phyloP scores from a whole-genome alignment of 2,329 filamentous ascomycete genomes.

The Xylaria sp. region DNA sequence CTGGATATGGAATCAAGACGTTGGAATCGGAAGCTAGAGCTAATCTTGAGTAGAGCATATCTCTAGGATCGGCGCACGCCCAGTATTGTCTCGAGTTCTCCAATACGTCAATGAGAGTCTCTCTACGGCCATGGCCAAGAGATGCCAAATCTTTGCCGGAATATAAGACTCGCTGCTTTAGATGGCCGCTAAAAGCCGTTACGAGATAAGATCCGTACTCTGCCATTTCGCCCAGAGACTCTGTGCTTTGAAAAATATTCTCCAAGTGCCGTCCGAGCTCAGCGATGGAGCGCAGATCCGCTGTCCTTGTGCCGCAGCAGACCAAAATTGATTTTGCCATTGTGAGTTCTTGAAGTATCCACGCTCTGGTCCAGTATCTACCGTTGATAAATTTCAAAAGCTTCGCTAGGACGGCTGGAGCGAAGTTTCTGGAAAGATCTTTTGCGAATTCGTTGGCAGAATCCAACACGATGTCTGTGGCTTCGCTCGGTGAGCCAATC shows the following conservation, averaged over 20 bases:
- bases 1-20: not conserved
- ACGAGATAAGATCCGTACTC: not conserved
- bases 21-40: not conserved
- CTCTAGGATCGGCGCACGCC: not conserved
- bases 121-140: not conserved
- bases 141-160: not conserved
- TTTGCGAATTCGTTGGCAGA: not conserved
- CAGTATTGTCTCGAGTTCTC: not conserved
- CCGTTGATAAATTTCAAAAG: not conserved
- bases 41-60: not conserved
- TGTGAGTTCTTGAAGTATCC: not conserved
- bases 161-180: not conserved
- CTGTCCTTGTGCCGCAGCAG: not conserved
- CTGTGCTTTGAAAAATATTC: not conserved
- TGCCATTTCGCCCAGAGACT: not conserved
- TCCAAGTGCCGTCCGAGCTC: not conserved
- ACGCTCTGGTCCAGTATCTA: not conserved
- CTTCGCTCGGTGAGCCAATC: constrained; percentile 1
- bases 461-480: not conserved
- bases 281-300: not conserved
- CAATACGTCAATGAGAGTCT: not conserved
- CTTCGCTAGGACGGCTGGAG: not conserved
- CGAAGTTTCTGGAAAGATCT: not conserved
- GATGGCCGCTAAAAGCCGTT: not conserved
- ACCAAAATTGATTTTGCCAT: not conserved